Evolutionary conservation across 345 rosid species (phyloP).

Genomic region (Leavenworthia alabamica): DNA sequence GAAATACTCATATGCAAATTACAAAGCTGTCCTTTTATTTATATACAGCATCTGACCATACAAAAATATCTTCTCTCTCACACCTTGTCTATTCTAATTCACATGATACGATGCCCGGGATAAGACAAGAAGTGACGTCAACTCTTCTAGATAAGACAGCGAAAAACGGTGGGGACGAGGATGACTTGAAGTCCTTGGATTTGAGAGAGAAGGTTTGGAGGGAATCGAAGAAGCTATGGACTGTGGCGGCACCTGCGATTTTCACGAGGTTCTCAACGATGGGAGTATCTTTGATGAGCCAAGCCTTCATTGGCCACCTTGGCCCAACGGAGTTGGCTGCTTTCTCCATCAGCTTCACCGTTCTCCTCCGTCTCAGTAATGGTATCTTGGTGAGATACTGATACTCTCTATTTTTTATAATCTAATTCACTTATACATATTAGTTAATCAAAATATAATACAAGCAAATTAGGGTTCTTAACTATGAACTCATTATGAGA

Average conservation of each 20-base stretch:
- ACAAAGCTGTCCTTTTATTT: too few relatives aligned
- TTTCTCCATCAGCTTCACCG: constrained; percentile 53
- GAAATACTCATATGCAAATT: too few relatives aligned
- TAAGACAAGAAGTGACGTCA: constrained; percentile 21
- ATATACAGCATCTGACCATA: too few relatives aligned
- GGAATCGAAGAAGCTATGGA: constrained; percentile 64
- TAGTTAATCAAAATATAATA: too few relatives aligned
- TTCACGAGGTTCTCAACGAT: constrained; percentile 63
- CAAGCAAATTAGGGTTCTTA: too few relatives aligned
- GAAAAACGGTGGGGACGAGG: background rate
- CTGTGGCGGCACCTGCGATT: constrained; percentile 68
- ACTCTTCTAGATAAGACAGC: constrained; percentile 16
- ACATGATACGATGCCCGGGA: too few relatives aligned
- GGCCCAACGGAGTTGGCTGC: constrained; percentile 66
- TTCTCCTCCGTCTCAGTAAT: constrained; percentile 53
- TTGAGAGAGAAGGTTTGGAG: constrained; percentile 41
- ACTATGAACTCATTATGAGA: too few relatives aligned
- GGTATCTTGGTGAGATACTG: constrained; percentile 74
- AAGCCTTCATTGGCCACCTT: constrained; percentile 66
- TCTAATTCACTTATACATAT: too few relatives aligned
- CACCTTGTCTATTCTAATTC: too few relatives aligned
- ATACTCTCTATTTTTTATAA: too few relatives aligned
- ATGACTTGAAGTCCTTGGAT: constrained; percentile 23
- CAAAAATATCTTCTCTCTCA: too few relatives aligned
- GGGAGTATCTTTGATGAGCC: constrained; percentile 48